phyloP scores from a whole-genome alignment of 371 early-diverging fungal species.

The Nematocida ausubeli region DNA sequence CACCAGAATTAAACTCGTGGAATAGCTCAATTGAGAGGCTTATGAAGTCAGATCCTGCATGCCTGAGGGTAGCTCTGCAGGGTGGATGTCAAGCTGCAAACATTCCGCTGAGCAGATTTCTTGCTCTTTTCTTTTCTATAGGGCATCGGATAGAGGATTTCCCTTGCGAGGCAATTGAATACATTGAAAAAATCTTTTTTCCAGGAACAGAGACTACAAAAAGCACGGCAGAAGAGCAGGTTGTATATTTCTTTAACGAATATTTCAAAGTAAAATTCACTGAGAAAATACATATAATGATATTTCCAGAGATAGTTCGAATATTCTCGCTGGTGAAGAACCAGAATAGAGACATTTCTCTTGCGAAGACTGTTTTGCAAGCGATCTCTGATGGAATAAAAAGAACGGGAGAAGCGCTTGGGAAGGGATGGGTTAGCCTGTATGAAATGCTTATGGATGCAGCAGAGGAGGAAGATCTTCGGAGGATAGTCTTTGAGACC shows the following conservation, averaged over 20 bases:
- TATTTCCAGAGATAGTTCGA: background rate
- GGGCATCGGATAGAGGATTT: background rate
- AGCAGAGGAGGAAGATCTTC: background rate
- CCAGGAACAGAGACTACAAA: background rate
- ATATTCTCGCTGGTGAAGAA: background rate
- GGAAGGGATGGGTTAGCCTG: constrained; percentile 16
- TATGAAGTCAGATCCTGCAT: background rate
- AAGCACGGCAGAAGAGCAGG: background rate
- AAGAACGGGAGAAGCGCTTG: constrained; percentile 10
- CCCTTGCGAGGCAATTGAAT: background rate
- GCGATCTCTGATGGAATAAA: constrained; percentile 30
- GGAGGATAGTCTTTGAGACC: constrained; percentile 37
- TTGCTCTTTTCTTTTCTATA: constrained; percentile 4
- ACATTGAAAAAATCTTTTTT: background rate
- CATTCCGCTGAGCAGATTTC: background rate
- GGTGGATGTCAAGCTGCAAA: background rate
- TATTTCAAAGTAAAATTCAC: constrained; percentile 13
- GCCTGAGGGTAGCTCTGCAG: constrained; percentile 7
- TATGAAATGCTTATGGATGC: constrained; percentile 20
- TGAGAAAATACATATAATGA: constrained; percentile 7
- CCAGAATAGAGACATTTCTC: background rate
- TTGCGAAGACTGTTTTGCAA: constrained; percentile 1
- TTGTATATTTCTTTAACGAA: constrained; percentile 12
- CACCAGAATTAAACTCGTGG: constrained; percentile 30
- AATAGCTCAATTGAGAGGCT: background rate